A percentile compares a stretch with the other conserved stretches of the same genome.
Conservation (phyloP, 2,329 filamentous ascomycete genomes). For the Apiospora marii region DNA sequence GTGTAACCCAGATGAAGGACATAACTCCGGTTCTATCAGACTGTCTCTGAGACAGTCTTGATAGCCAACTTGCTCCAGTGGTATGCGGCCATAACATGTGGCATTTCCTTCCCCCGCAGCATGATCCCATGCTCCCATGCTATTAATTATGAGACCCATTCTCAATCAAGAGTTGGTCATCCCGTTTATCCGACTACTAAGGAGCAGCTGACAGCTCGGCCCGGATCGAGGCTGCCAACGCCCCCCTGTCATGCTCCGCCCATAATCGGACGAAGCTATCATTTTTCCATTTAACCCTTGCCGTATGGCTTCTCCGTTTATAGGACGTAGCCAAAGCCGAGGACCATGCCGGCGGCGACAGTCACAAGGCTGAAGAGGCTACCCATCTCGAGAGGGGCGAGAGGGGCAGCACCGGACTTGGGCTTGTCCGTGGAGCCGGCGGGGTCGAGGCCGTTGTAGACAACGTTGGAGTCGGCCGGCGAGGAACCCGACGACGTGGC, state of each 20-base stretch:
- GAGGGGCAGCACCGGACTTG: constrained; percentile 27
- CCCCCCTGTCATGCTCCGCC: neutral
- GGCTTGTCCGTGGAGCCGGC: constrained; percentile 25
- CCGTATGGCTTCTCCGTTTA: constrained; percentile 28
- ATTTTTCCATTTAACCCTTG: neutral
- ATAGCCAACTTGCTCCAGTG: constrained; percentile 12
- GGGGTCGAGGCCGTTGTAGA: constrained; percentile 27
- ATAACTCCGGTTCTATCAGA: constrained; percentile 12
- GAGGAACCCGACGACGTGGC: constrained; percentile 49
- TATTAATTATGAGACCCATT: constrained; percentile 5
- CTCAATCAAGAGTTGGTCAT: neutral
- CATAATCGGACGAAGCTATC: neutral
- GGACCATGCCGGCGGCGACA: constrained; percentile 48
- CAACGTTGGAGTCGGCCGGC: constrained; percentile 40
- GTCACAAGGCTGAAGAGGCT: constrained; percentile 48
- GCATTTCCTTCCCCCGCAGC: neutral
- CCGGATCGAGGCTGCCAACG: neutral
- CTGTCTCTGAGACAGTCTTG: neutral
- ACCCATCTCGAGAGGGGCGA: constrained; percentile 44
- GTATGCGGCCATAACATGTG: constrained; percentile 2
- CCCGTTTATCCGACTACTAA: neutral
- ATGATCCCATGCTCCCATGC: constrained; percentile 2
- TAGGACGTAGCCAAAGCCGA: constrained; percentile 49
- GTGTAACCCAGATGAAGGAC: constrained; percentile 14
- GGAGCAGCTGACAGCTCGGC: constrained; percentile 1